These are phyloP conservation scores for Stachybotrys elegans DNA, from an alignment of 2,329 filamentous ascomycete species.

Conservation along the genomic window DNA sequence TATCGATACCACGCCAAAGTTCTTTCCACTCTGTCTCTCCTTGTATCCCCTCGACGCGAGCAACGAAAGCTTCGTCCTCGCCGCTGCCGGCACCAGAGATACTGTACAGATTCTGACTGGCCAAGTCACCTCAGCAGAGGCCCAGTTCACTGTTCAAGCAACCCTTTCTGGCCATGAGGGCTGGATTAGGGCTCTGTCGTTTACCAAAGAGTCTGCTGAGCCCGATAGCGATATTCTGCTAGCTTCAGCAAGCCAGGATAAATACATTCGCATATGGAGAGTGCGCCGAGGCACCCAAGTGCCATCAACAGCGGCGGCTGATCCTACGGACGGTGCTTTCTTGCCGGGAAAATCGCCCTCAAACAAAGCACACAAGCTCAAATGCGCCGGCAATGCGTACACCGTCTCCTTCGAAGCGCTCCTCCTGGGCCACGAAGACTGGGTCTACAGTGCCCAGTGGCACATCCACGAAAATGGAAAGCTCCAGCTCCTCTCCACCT, in stretches of 20 bases:
- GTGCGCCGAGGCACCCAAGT: constrained; percentile 66
- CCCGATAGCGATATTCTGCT: constrained; percentile 66
- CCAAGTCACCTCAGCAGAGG: constrained; percentile 28
- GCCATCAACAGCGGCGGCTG: constrained; percentile 51
- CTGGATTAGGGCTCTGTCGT: constrained; percentile 85
- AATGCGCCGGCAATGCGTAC: constrained; percentile 56
- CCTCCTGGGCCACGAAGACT: constrained; percentile 92
- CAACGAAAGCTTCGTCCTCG: constrained; percentile 59
- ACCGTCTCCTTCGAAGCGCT: constrained; percentile 90
- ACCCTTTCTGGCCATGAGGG: constrained; percentile 87
- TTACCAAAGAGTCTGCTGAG: constrained; percentile 57
- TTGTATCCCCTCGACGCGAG: constrained; percentile 54
- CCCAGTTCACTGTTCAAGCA: constrained; percentile 65
- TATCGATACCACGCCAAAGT: constrained; percentile 69
- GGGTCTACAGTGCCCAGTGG: constrained; percentile 91
- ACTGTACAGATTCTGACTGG: constrained; percentile 76
- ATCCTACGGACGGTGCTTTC: constrained; percentile 53
- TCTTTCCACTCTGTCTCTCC: constrained; percentile 75
- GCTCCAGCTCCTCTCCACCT: constrained; percentile 77
- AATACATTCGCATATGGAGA: constrained; percentile 92
- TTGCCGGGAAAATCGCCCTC: constrained; percentile 68
- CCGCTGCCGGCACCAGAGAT: constrained; percentile 79
- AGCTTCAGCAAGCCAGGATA: constrained; percentile 93
- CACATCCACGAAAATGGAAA: constrained; percentile 44
- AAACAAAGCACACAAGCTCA: constrained; percentile 82